Percentiles rank a stretch among this genome's conserved stretches.
Conservation (phyloP, 2,329 filamentous ascomycete species). For the Claviceps purpurea region DNA sequence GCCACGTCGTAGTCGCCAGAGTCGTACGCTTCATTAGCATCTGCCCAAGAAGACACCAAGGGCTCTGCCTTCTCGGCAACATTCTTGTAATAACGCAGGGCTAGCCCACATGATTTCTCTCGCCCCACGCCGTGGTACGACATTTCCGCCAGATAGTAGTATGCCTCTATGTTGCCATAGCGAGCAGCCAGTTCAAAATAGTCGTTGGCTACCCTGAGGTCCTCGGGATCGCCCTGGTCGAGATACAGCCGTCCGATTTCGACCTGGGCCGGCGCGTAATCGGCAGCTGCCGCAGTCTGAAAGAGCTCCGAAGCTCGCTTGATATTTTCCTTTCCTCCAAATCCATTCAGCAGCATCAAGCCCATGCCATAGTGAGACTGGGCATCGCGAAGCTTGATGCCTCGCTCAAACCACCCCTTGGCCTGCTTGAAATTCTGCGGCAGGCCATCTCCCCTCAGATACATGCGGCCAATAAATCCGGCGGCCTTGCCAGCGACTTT, state of each 20-base stretch:
- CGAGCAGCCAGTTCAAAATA: slow-evolving; percentile 81
- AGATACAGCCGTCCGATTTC: slow-evolving; percentile 73
- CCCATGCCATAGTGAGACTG: slow-evolving; percentile 78
- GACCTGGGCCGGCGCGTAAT: slow-evolving; percentile 68
- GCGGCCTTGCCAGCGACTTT: slow-evolving; percentile 73
- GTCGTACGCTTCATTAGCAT: slow-evolving; percentile 74
- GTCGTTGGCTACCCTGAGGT: slow-evolving; percentile 62
- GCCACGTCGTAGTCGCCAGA: slow-evolving; percentile 68
- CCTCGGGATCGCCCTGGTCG: slow-evolving; percentile 59
- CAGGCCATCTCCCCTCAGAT: slow-evolving; percentile 73
- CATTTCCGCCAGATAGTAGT: slow-evolving; percentile 86
- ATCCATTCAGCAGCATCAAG: slow-evolving; percentile 68
- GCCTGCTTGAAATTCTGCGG: slow-evolving; percentile 67
- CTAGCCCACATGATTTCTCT: slow-evolving; percentile 64
- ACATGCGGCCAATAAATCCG: slow-evolving; percentile 80
- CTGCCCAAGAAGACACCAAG: slow-evolving; percentile 63
- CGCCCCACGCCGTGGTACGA: slow-evolving; percentile 67
- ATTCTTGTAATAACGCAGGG: slow-evolving; percentile 70
- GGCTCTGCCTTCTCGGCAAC: slow-evolving; percentile 62
- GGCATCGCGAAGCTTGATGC: slow-evolving; percentile 60
- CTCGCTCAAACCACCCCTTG: slow-evolving; percentile 70
- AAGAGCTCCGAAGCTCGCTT: slow-evolving; percentile 63
- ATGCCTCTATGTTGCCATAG: slow-evolving; percentile 75
- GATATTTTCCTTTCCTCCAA: slow-evolving; percentile 57
- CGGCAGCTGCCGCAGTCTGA: slow-evolving; percentile 66